Conservation (phyloP, 306 rosid species). For the Dryas drummondii region DNA sequence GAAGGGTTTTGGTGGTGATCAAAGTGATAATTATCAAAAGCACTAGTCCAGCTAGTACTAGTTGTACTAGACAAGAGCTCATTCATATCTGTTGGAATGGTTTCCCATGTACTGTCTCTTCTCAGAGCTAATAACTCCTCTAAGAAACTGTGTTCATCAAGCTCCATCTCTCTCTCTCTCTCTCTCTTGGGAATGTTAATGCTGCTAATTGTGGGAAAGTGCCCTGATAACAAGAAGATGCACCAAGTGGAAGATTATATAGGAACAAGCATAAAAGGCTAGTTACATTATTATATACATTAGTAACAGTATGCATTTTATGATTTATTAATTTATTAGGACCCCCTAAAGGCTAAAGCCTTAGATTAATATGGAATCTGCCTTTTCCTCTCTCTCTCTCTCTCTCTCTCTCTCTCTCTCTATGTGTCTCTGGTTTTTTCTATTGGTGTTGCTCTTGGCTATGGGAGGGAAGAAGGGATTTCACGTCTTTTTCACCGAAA, state of each 20-base stretch:
- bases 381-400: constrained; percentile 29
- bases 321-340: constrained; percentile 4
- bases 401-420: constrained; percentile 17
- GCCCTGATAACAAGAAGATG: constrained; percentile 41
- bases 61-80: constrained; percentile 46
- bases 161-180: constrained; percentile 47
- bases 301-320: constrained; percentile 24
- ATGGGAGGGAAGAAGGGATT: constrained; percentile 16
- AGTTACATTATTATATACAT: constrained; percentile 24
- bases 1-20: constrained; percentile 49
- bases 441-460: not conserved
- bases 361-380: constrained; percentile 54
- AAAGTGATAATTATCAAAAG: constrained; percentile 37
- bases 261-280: constrained; percentile 35
- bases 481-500: constrained; percentile 74
- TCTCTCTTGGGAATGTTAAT: constrained; percentile 42
- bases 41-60: constrained; percentile 24
- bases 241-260: constrained; percentile 45
- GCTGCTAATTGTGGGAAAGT: constrained; percentile 28
- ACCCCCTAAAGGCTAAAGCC: not conserved
- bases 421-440: not conserved
- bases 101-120: constrained; percentile 61
- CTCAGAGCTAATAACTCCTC: constrained; percentile 64
- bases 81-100: constrained; percentile 52
- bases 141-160: constrained; percentile 58